Base-by-base conservation (phyloP, 345 rosid genomes). In the Eucalyptus polyanthemos region DNA sequence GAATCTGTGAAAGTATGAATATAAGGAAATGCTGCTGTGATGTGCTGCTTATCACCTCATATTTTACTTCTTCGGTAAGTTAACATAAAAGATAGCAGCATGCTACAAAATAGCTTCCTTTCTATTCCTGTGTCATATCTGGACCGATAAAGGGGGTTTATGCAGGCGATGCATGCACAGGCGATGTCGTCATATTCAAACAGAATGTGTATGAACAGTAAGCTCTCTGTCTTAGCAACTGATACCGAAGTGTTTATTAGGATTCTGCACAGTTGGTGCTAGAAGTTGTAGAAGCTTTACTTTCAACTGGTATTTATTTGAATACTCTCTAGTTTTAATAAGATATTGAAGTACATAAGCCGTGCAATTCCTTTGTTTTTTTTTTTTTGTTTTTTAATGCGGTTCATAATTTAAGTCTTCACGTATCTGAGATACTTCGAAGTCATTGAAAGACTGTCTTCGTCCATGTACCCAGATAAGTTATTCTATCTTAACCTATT, bases 161-260 rank as follows among this genome's bases (percentile, higher is more conserved):
- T 93, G 91, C 93, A 94, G 44, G 44, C 2, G 44, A 42, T 42
- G 44, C 44, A 42, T 42, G 44, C 44, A 42, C 44, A 6, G 17
- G 53, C 7, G 95, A 95, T 85, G 89, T 95, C 25, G 96, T 95
- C 17, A 92, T 95, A 91, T 95, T 95, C 88, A 90, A 93, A 80
- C 96, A 94, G 90, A 95, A 95, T 89, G 96, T 95, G 50, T 94
- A 94, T 90, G 93, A 94, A 67, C 91, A 31, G 96, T 94, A 91
- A 91, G 95, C 54, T 49, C 86, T 76, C 34, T 86, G 34, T 86
- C 44, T 24, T 31, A 67, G 40, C 24, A 15, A 31, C 42, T 67
- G 40, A 67, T 31, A 31, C 80, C 1, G 42, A 50, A 86, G 42
- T 72, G 37, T 86, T 42, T 3, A 67, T 31, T 67, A 67, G 80